Conservation (phyloP, 2,329 filamentous ascomycete species). For the Hypoxylon sp. region DNA sequence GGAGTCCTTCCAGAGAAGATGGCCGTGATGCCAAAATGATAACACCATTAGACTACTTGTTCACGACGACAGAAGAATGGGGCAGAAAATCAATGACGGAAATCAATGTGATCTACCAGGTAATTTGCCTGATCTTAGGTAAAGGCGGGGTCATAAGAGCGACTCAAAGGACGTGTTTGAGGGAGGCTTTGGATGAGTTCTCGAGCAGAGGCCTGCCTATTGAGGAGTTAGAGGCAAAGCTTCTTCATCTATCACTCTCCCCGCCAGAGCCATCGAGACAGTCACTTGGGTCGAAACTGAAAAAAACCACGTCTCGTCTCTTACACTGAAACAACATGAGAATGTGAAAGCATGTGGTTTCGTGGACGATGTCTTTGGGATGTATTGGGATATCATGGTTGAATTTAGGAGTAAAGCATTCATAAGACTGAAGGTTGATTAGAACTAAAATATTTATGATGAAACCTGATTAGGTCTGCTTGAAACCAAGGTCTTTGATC, state of each 20-base stretch:
- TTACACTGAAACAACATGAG: background rate
- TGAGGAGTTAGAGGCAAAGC: conserved; percentile 6
- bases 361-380: too few relatives aligned
- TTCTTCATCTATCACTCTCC: background rate
- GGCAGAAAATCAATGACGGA: background rate
- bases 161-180: background rate
- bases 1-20: conserved; percentile 10
- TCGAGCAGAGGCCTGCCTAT: background rate
- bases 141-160: conserved; percentile 6
- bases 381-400: too few relatives aligned
- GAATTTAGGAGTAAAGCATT: too few relatives aligned
- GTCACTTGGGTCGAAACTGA: background rate
- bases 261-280: background rate
- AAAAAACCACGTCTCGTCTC: background rate
- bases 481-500: too few relatives aligned
- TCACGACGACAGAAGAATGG: background rate
- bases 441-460: too few relatives aligned
- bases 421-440: too few relatives aligned
- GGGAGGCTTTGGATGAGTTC: background rate
- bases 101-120: background rate
- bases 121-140: conserved; percentile 2
- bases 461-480: too few relatives aligned
- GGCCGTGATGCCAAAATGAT: background rate
- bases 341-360: too few relatives aligned
- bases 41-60: conserved; percentile 27